Evolutionary conservation across 768 basidiomycete species (phyloP).

Genomic region (Agaricus blazei): DNA sequence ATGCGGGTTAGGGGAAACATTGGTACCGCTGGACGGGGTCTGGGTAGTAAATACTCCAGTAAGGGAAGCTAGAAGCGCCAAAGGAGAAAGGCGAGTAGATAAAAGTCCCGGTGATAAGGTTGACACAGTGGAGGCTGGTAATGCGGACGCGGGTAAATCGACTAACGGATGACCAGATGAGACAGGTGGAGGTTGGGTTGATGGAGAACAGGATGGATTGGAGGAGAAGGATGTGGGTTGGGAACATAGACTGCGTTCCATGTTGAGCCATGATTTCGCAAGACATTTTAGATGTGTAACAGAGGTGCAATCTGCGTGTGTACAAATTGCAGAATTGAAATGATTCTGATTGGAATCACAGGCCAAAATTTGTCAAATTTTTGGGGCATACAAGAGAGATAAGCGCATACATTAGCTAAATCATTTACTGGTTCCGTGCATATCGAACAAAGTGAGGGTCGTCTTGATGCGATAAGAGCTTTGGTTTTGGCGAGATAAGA

Average conservation of each 20-base stretch:
- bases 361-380: not conserved
- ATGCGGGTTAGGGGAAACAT: not conserved
- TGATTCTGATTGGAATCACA: slow-evolving; percentile 33
- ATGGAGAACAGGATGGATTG: not conserved
- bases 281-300: slow-evolving; percentile 59
- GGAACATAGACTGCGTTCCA: slow-evolving; percentile 3
- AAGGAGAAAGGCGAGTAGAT: slow-evolving; percentile 13
- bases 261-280: slow-evolving; percentile 36
- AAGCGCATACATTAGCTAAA: slow-evolving; percentile 35
- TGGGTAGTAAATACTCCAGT: not conserved
- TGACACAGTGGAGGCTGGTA: not conserved
- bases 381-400: not conserved
- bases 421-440: slow-evolving; percentile 37
- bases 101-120: not conserved
- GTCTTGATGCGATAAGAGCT: slow-evolving; percentile 31
- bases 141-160: slow-evolving; percentile 4
- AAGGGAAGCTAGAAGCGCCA: not conserved
- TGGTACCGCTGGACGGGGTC: not conserved
- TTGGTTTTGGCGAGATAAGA: slow-evolving; percentile 44
- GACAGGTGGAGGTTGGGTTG: not conserved
- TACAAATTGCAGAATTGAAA: slow-evolving; percentile 49
- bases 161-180: not conserved
- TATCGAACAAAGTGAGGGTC: slow-evolving; percentile 36
- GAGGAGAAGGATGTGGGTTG: not conserved
- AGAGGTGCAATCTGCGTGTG: slow-evolving; percentile 40